Evolutionary conservation across 768 basidiomycete genomes (phyloP).

Genomic region (Naganishia onofrii): DNA sequence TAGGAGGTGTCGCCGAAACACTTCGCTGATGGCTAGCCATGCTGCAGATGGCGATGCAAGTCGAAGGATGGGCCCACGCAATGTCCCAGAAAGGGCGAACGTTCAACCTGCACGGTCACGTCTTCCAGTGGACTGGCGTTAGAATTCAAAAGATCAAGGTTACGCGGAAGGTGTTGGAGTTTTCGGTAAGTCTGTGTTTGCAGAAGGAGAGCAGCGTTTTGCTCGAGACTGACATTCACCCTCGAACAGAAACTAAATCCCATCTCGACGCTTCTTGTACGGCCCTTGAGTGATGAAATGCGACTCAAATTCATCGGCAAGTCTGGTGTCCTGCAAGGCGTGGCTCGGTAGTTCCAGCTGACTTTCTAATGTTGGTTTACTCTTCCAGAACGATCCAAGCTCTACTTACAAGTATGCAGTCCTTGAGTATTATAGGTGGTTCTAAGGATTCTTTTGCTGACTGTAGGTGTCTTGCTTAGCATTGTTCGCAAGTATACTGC

Average conservation of each 20-base stretch:
- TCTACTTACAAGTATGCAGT: not conserved
- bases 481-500: constrained; percentile 3
- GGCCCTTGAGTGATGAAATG: constrained; percentile 8
- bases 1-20: too few species aligned
- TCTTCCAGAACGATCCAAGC: constrained; percentile 10
- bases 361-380: not conserved
- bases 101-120: constrained; percentile 3
- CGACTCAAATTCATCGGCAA: not conserved
- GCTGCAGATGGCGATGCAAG: constrained; percentile 14
- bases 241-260: constrained; percentile 2
- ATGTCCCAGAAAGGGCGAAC: constrained; percentile 8
- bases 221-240: not conserved
- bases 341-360: not conserved
- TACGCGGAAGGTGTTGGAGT: constrained; percentile 8
- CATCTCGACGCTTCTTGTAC: constrained; percentile 7
- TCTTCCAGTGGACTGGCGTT: constrained; percentile 3
- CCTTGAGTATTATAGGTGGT: not conserved
- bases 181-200: not conserved
- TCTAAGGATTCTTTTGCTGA: not conserved
- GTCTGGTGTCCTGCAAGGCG: not conserved
- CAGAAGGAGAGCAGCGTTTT: too few species aligned
- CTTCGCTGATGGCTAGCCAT: too few species aligned
- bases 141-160: constrained; percentile 10
- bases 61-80: constrained; percentile 3
- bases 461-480: not conserved